Percentiles rank a stretch among this genome's conserved stretches.
These are phyloP conservation scores for Nigrospora osmanthi DNA, from an alignment of 2,329 filamentous ascomycete species.

Conservation along the genomic window DNA sequence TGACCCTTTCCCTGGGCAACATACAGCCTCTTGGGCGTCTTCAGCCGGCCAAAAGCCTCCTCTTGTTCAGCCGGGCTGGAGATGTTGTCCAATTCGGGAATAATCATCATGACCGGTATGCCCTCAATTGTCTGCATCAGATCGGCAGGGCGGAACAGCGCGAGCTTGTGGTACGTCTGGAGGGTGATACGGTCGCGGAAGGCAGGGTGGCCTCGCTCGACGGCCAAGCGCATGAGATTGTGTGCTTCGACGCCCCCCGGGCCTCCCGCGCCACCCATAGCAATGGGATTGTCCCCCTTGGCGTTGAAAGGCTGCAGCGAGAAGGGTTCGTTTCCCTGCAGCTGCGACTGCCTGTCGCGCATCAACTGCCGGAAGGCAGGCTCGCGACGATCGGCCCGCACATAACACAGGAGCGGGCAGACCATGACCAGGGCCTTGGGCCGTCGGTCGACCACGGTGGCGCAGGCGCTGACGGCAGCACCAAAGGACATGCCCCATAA, in stretches of 20 bases:
- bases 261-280: slow-evolving; percentile 6
- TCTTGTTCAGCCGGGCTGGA: slow-evolving; percentile 8
- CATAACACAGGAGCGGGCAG: slow-evolving; percentile 12
- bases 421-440: slow-evolving; percentile 8
- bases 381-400: slow-evolving; percentile 4
- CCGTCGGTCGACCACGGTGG: slow-evolving; percentile 12
- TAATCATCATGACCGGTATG: slow-evolving; percentile 16
- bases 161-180: slow-evolving; percentile 18
- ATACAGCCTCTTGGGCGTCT: not conserved
- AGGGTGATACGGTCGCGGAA: slow-evolving; percentile 17
- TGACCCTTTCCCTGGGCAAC: not conserved
- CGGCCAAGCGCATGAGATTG: slow-evolving; percentile 9
- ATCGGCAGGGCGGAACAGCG: slow-evolving; percentile 10
- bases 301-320: slow-evolving; percentile 2
- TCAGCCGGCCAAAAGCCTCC: not conserved
- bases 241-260: no score
- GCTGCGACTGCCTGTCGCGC: not conserved
- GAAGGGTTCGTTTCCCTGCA: not conserved
- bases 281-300: slow-evolving; percentile 6
- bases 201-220: slow-evolving; percentile 6
- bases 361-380: slow-evolving; percentile 7
- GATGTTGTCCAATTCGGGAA: slow-evolving; percentile 18
- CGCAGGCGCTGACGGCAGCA: slow-evolving; percentile 6
- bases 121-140: slow-evolving; percentile 9
- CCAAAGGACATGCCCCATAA: slow-evolving; percentile 17